These are phyloP conservation scores for Didymella glomerata DNA, from an alignment of 2,329 filamentous ascomycete genomes.

Conservation along the genomic window DNA sequence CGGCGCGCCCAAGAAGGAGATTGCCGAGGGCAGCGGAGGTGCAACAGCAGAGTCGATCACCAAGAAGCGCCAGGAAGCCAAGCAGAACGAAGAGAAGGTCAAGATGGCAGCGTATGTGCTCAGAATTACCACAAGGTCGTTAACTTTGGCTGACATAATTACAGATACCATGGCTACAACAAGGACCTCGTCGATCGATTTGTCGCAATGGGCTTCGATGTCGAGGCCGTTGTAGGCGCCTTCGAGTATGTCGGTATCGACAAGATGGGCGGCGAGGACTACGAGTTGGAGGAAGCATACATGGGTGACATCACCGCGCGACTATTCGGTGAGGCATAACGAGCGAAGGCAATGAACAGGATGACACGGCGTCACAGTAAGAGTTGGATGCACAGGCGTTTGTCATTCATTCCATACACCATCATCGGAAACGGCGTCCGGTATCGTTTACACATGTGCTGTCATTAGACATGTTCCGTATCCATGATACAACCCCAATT, in stretches of 20 bases:
- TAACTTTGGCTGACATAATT: slow-evolving; percentile 39
- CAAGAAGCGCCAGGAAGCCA: slow-evolving; percentile 62
- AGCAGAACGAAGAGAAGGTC: slow-evolving; percentile 67
- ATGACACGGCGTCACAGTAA: not conserved
- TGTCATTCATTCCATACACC: slow-evolving; percentile 17
- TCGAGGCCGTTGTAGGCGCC: slow-evolving; percentile 84
- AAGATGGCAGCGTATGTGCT: slow-evolving; percentile 62
- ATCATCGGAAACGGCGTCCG: slow-evolving; percentile 27
- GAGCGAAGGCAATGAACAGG: not conserved
- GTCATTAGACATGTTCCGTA: slow-evolving; percentile 11
- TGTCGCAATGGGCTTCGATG: slow-evolving; percentile 87
- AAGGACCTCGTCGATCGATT: slow-evolving; percentile 84
- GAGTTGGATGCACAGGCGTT: slow-evolving; percentile 23
- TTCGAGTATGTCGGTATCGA: slow-evolving; percentile 86
- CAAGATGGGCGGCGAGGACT: slow-evolving; percentile 77
- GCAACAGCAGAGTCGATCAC: slow-evolving; percentile 63
- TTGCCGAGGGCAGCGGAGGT: slow-evolving; percentile 63
- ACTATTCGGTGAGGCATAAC: slow-evolving; percentile 75
- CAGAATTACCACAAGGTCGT: not conserved
- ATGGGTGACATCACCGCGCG: slow-evolving; percentile 89
- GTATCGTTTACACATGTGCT: slow-evolving; percentile 19
- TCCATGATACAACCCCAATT: not conserved
- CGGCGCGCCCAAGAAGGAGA: slow-evolving; percentile 70
- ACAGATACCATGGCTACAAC: slow-evolving; percentile 87
- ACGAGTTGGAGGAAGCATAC: slow-evolving; percentile 86